A percentile compares a stretch with the other conserved stretches of the same genome.
Conservation (phyloP, 768 basidiomycete genomes). For the Mycena belliarum region DNA sequence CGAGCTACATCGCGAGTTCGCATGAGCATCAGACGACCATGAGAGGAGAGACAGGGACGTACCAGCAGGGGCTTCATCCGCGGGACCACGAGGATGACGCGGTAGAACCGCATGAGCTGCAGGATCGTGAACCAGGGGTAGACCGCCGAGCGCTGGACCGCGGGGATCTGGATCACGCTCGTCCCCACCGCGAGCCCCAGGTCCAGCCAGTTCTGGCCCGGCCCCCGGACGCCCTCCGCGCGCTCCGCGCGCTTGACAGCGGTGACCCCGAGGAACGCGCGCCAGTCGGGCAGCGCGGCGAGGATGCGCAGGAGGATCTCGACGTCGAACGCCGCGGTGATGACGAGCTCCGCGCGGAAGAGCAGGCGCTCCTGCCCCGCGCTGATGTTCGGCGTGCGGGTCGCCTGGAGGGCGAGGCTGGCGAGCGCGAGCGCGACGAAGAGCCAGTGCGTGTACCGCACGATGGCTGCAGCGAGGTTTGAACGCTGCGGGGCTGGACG, state of each 20-base stretch:
- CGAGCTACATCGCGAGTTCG: slow-evolving; percentile 69
- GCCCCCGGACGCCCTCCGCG: not conserved
- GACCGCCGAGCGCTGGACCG: slow-evolving; percentile 56
- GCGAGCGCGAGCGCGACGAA: slow-evolving; percentile 78
- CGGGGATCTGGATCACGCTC: slow-evolving; percentile 83
- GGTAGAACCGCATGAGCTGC: slow-evolving; percentile 84
- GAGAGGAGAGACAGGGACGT: slow-evolving; percentile 21
- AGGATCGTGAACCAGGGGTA: slow-evolving; percentile 93
- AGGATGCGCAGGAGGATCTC: slow-evolving; percentile 81
- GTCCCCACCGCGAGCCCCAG: slow-evolving; percentile 71
- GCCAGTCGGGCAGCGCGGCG: slow-evolving; percentile 79
- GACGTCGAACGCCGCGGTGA: slow-evolving; percentile 84
- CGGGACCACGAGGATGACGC: slow-evolving; percentile 88
- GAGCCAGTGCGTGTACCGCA: slow-evolving; percentile 61
- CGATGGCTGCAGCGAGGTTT: slow-evolving; percentile 56
- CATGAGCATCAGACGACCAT: slow-evolving; percentile 1
- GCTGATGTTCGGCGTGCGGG: slow-evolving; percentile 46
- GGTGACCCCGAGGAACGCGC: slow-evolving; percentile 63
- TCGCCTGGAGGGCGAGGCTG: slow-evolving; percentile 73
- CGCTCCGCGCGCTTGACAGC: not conserved
- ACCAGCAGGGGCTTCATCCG: slow-evolving; percentile 89
- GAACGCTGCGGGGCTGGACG: slow-evolving; percentile 42
- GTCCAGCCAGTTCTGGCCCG: slow-evolving; percentile 68
- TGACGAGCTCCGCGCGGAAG: slow-evolving; percentile 68
- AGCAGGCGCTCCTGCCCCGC: slow-evolving; percentile 32